These are phyloP conservation scores for Metschnikowia reukaufii DNA, from an alignment of 805 yeast species.

Conservation along the genomic window DNA sequence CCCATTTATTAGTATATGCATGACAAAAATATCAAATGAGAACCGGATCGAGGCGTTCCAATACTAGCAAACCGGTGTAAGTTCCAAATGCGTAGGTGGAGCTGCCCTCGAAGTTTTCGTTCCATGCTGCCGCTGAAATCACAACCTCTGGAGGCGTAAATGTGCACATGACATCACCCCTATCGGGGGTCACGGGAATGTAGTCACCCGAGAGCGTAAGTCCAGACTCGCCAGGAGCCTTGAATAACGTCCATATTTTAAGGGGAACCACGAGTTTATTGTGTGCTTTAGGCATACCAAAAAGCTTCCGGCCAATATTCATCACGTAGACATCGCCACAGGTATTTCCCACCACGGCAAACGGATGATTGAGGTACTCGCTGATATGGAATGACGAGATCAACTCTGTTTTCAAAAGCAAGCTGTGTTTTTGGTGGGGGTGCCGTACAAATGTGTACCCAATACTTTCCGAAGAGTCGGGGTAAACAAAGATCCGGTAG, in stretches of 20 bases:
- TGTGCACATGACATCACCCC: slow-evolving; percentile 25
- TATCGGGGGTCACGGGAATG: slow-evolving; percentile 31
- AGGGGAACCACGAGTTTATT: slow-evolving; percentile 43
- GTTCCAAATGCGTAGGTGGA: slow-evolving; percentile 55
- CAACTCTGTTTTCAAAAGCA: slow-evolving; percentile 32
- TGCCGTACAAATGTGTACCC: slow-evolving; percentile 31
- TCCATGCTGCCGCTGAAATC: slow-evolving; percentile 58
- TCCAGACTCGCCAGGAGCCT: slow-evolving; percentile 11
- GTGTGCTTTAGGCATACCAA: slow-evolving; percentile 36
- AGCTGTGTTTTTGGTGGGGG: slow-evolving; percentile 36
- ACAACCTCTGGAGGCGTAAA: slow-evolving; percentile 51
- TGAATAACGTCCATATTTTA: slow-evolving; percentile 33
- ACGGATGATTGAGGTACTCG: slow-evolving; percentile 39
- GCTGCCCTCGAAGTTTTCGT: slow-evolving; percentile 43
- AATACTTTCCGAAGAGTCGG: slow-evolving; percentile 30
- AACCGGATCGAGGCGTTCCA: slow-evolving; percentile 39
- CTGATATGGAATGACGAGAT: slow-evolving; percentile 31
- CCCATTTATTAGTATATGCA: slow-evolving; percentile 13
- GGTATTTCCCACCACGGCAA: slow-evolving; percentile 33
- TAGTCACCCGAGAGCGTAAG: slow-evolving; percentile 28
- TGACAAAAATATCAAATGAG: slow-evolving; percentile 1
- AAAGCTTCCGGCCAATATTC: slow-evolving; percentile 39
- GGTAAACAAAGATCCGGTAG: slow-evolving; percentile 28
- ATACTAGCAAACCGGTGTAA: slow-evolving; percentile 49
- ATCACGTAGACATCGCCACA: slow-evolving; percentile 38